Base-by-base conservation (phyloP, 306 rosid species). In the Prunus campanulata region DNA sequence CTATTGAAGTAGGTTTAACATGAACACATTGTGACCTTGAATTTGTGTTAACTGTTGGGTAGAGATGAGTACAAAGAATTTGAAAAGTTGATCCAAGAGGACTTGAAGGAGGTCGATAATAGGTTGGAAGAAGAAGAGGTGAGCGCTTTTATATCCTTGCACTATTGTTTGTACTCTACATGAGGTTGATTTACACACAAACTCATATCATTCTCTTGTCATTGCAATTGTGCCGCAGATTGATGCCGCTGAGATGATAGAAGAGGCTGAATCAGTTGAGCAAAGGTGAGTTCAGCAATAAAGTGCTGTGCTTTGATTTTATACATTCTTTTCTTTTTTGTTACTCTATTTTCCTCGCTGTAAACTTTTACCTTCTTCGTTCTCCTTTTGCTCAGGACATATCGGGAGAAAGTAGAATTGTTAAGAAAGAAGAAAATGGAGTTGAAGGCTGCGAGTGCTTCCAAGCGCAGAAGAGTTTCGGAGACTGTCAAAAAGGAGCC, bases 121-220 rank as follows among this genome's bases (percentile, higher is more conserved):
- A 96, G 97, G 71, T 24, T 95, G 65, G 99, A 95, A 81, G 99
- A 95, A 83, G 99, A 95, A 62, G 99, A 95, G 97, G 99, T 95
- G 69, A 60, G 52, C 48, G 74, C 39, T 72, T 54, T 65, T 14
- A 77, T 73, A 52, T 71, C 47, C n/a, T 66, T 79, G 16, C 72
- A 18, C 74, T 48, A 39, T 44, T 19, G 20, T 11, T 22, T 47
- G 4, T 48, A 57, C 11, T 61, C 42, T 72, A 9, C 27, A 3
- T 10, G 51, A 16, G 47, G 19, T 14, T 32, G 52, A 35, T 19
- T 19, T 50, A 11, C 11, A 5, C 18, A 3, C 11, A 0, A 24
- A 44, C 54, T 59, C 19, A 24, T 25, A 16, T 56, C 74, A 57
- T 66, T 65, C 57, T 69, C 60, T 71, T 59, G 78, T 63, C 76